A percentile compares a stretch with the other conserved stretches of the same genome.
Evolutionary conservation across 2,329 filamentous ascomycete species (phyloP).

Genomic region (Simplicillium aogashimaense): DNA sequence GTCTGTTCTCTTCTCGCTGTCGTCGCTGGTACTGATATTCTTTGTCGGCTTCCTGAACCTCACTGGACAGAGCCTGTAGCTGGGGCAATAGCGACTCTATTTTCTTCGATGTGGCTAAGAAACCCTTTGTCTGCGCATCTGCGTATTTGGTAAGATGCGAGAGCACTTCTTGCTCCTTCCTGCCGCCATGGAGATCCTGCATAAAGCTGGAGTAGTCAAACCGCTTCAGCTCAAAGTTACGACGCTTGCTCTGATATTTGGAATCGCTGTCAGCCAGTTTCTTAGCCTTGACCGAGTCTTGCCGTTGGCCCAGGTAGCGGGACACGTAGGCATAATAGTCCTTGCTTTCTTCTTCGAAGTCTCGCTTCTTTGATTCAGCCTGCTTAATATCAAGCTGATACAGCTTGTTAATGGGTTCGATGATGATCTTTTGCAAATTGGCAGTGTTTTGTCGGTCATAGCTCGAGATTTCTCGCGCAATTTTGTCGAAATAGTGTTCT

Average conservation of each 20-base stretch:
- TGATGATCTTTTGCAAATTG: conserved; percentile 86
- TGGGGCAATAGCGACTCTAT: conserved; percentile 82
- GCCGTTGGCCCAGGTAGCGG: conserved; percentile 89
- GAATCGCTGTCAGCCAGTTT: conserved; percentile 90
- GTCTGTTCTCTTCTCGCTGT: conserved; percentile 91
- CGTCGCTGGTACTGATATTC: conserved; percentile 91
- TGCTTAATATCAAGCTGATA: conserved; percentile 97
- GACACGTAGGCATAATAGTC: conserved; percentile 96
- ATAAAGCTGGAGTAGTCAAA: conserved; percentile 99
- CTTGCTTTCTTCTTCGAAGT: conserved; percentile 97
- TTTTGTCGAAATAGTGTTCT: conserved; percentile 97
- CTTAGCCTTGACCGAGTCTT: conserved; percentile 95
- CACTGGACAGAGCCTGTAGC: conserved; percentile 74
- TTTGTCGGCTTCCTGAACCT: conserved; percentile 91
- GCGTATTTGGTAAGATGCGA: conserved; percentile 93
- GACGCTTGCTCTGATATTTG: conserved; percentile 89
- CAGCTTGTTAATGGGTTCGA: conserved; percentile 83
- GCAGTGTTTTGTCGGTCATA: conserved; percentile 79
- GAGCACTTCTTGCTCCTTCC: conserved; percentile 93
- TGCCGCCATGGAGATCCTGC: conserved; percentile 97
- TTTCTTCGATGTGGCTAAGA: conserved; percentile 74
- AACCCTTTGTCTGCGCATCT: conserved; percentile 76
- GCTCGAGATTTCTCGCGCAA: conserved; percentile 76
- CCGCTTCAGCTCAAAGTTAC: conserved; percentile 91
- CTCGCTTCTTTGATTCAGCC: conserved; percentile 90